phyloP scores from a whole-genome alignment of 78 protist genomes.

The Capsaspora owczarzaki region DNA sequence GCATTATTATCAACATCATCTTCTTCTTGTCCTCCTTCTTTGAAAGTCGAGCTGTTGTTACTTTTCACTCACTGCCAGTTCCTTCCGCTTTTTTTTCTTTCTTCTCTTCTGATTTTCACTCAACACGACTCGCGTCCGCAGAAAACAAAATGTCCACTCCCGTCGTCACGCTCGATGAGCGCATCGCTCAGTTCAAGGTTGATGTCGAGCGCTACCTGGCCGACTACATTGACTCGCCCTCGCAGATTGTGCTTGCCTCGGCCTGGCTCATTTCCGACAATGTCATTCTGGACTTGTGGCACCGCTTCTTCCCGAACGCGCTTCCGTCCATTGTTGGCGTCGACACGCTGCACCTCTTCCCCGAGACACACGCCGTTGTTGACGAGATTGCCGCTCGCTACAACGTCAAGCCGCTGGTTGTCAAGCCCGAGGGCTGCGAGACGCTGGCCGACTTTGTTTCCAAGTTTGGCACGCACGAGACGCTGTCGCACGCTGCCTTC shows the following conservation, averaged over 20 bases:
- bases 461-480: constrained; percentile 24
- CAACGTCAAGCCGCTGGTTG: neutral
- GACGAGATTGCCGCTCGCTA: constrained; percentile 14
- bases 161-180: neutral
- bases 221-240: neutral
- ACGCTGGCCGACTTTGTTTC: constrained; percentile 27
- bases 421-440: constrained; percentile 36
- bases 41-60: no score
- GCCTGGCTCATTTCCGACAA: constrained; percentile 46
- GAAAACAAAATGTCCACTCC: no score
- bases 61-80: no score
- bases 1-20: no score
- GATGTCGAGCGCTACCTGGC: constrained; percentile 8
- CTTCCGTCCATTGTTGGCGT: constrained; percentile 31
- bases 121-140: no score
- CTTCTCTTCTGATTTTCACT: no score
- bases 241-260: constrained; percentile 15
- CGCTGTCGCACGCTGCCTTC: constrained; percentile 27
- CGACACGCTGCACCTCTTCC: constrained; percentile 47
- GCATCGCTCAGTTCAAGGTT: constrained; percentile 1
- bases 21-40: no score
- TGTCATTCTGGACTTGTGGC: constrained; percentile 27
- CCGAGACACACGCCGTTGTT: constrained; percentile 28
- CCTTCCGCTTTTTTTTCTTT: no score
- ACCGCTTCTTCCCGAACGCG: constrained; percentile 4